Base-by-base conservation (phyloP, 2,329 filamentous ascomycete species). In the Clonostachys rosea region DNA sequence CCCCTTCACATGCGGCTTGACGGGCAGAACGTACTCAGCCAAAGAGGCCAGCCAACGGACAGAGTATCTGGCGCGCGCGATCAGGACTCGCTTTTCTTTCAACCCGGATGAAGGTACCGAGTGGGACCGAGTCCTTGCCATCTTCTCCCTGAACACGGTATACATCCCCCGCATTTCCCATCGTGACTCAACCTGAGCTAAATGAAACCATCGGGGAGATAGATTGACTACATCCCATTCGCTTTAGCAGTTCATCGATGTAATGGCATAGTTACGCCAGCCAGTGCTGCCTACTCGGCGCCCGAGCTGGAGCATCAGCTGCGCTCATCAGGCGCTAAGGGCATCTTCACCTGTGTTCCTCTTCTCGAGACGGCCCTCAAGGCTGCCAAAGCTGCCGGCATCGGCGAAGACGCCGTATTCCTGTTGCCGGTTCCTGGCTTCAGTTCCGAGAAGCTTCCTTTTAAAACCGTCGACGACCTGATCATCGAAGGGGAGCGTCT, bases 61-160 rank as follows among this genome's bases (percentile, higher is more conserved):
- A 10, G 83, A 89, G 30, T 74, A 70, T 46, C 73, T 94, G 18
- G 78, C 89, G 14, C 78, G 85, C 49, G 84, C 79, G 18, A 68
- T 95, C 34, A 77, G 79, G 39, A 83, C 87, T 60, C 81, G 88
- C 52, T 76, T 94, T 49, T 83, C 80, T 40, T 91, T 88, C 76
- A 64, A 76, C 42, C 81, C 86, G 8, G 84, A 88, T 54, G 64
- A 81, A 48, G 88, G 86, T 12, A 80, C 81, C 0, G 87, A 91
- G 61, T 94, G 86, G 85, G 88, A 94, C 58, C 90, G 91, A 63
- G 86, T 91, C 20, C 71, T 89, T 43, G 85, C 75, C 5, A 71
- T 91, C 30, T 95, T 89, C 67, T 84, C 85, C n/a, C 66, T 91
- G 49, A 95, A 95, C 61, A 89, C 88, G 33, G 86, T 89, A 66